Conservation (phyloP, 306 rosid genomes). For the Quercus dentata region DNA sequence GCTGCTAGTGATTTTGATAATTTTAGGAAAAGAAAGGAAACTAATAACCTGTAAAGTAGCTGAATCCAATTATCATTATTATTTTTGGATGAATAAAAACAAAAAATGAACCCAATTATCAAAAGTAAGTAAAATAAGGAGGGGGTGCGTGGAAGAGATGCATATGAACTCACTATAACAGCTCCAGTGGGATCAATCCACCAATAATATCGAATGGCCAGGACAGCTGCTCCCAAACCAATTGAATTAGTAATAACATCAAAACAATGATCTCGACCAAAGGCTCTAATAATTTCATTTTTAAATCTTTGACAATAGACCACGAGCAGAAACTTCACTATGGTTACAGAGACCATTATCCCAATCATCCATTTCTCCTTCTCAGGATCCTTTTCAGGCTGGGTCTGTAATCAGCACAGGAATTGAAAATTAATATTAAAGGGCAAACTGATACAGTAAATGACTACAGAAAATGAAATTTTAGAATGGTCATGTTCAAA, state of each 20-base stretch:
- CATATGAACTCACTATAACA: slow-evolving; percentile 21
- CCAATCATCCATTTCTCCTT: slow-evolving; percentile 62
- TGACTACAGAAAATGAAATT: too few relatives aligned
- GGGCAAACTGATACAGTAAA: too few relatives aligned
- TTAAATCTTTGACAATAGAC: slow-evolving; percentile 24
- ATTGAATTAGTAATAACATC: slow-evolving; percentile 77
- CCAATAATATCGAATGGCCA: slow-evolving; percentile 27
- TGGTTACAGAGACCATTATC: slow-evolving; percentile 63
- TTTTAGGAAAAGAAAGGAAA: not conserved
- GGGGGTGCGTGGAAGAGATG: too few relatives aligned
- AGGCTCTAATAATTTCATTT: slow-evolving; percentile 61
- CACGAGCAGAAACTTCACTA: slow-evolving; percentile 75
- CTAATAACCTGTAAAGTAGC: slow-evolving; percentile 29
- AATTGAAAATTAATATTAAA: too few relatives aligned
- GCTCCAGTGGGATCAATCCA: slow-evolving; percentile 44
- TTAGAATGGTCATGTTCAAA: too few relatives aligned
- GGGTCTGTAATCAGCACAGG: too few relatives aligned
- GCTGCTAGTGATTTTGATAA: too few relatives aligned
- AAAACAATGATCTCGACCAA: slow-evolving; percentile 72
- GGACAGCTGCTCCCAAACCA: slow-evolving; percentile 75
- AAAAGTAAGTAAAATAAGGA: too few relatives aligned
- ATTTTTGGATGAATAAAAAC: too few relatives aligned
- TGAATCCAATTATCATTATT: too few relatives aligned
- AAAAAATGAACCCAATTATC: too few relatives aligned
- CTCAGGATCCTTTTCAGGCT: not conserved